phyloP scores from a whole-genome alignment of 129 eudicot species.

The Erigeron canadensis region DNA sequence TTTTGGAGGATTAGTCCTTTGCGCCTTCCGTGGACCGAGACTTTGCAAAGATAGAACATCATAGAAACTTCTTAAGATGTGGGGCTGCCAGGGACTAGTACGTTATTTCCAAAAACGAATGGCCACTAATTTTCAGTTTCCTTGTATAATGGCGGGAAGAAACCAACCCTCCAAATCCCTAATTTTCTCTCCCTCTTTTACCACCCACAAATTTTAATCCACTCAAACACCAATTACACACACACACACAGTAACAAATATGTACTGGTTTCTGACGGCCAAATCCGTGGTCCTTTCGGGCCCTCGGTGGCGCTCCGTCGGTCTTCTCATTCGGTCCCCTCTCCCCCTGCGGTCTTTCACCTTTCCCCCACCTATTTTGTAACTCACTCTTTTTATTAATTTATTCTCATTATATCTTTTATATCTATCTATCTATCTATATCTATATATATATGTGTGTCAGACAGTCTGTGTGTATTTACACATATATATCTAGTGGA shows the following conservation, averaged over 20 bases:
- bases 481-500: not conserved
- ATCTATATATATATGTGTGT: not conserved
- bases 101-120: not conserved
- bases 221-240: too few species aligned
- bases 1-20: too few species aligned
- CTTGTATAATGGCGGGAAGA: constrained; percentile 36
- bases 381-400: not conserved
- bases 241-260: constrained; percentile 2
- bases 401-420: not conserved
- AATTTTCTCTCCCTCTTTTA: constrained; percentile 1
- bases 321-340: constrained; percentile 48
- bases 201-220: not conserved
- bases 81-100: too few species aligned
- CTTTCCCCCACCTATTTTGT: constrained; percentile 33
- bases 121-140: not conserved
- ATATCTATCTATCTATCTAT: too few species aligned
- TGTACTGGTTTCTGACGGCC: constrained; percentile 51
- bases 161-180: constrained; percentile 15
- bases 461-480: not conserved
- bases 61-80: too few species aligned
- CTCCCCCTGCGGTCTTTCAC: constrained; percentile 30
- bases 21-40: too few species aligned
- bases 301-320: constrained; percentile 68
- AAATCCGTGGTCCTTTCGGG: constrained; percentile 44
- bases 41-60: too few species aligned